Base-by-base conservation (phyloP, 345 rosid genomes). In the Tarenaya hassleriana region DNA sequence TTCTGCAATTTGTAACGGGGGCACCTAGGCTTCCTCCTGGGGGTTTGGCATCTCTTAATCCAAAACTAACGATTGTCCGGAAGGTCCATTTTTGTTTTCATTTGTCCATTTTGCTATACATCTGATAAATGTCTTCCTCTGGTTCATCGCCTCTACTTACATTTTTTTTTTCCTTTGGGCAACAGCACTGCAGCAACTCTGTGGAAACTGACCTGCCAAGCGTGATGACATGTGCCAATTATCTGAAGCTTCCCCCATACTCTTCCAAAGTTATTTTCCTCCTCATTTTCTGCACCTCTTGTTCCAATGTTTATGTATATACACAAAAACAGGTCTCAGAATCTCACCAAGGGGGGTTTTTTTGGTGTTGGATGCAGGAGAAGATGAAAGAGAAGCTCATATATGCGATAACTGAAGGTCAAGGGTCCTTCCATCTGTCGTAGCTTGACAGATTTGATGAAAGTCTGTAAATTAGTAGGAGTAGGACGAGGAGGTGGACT, bases 151-250 rank as follows among this genome's bases (percentile, higher is more conserved):
- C 8, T 38, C 38, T 31, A 14, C 27, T 6, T n/a, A n/a, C n/a
- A n/a, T n/a, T 17, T 39, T 12, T 10, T 47, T 17, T 53, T 7
- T 45, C 49, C 57, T 52, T 50, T 34, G 16, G 56, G 17, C 50
- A 58, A 62, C 86, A 91, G 98, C 86, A 77, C 35, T 79, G 82
- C 45, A 73, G 84, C 75, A 77, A 72, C 51, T 68, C 68, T 39
- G 82, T 74, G 1, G 92, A 91, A 63, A 69, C 69, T 1, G 98
- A 87, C 73, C 69, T 91, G 45, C 98, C 96, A 29, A 87, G 98
- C 34, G 98, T 91, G 72, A 91, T 87, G 98, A 91, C 98, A 32
- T 87, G 96, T 56, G 98, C 96, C 56, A 91, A 91, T 74, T 91
- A 91, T 62, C 78, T 91, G 62, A 91, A 91, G 78, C 73, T 91